Percentiles rank a stretch among this genome's conserved stretches.
These are phyloP conservation scores for Spirogloea muscicola DNA, from an alignment of 139 green algal genomes.

Conservation along the genomic window DNA sequence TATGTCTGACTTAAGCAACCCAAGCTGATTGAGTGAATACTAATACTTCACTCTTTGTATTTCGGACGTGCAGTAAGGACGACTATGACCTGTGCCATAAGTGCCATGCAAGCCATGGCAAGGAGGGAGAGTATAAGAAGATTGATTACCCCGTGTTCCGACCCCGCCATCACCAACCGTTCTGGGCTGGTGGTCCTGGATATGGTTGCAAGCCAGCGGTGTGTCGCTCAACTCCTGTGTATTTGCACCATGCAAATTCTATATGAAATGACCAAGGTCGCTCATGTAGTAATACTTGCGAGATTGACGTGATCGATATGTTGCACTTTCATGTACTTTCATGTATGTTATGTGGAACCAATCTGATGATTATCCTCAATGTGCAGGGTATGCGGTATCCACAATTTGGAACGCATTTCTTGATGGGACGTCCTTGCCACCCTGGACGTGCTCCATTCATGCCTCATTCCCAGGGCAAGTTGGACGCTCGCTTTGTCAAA, in stretches of 20 bases:
- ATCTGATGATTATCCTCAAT: neutral
- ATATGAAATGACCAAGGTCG: neutral
- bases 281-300: neutral
- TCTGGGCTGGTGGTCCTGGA: neutral
- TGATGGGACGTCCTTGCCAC: neutral
- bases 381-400: neutral
- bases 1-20: neutral
- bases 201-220: neutral
- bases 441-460: neutral
- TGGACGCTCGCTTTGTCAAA: conserved; percentile 45
- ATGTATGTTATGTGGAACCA: no score
- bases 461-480: conserved; percentile 12
- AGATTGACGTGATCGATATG: neutral
- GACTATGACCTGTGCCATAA: conserved; percentile 31
- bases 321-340: no score
- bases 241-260: neutral
- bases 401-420: conserved; percentile 3
- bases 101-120: conserved; percentile 8
- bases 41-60: neutral
- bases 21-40: neutral
- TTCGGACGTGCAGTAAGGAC: conserved; percentile 16
- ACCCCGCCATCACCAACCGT: conserved; percentile 9
- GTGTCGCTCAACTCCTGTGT: no score
- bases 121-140: conserved; percentile 19
- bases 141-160: conserved; percentile 5